Percentiles rank a stretch among this genome's conserved stretches.
phyloP scores from a whole-genome alignment of 768 basidiomycete genomes.

The Kwoniella dendrophila region DNA sequence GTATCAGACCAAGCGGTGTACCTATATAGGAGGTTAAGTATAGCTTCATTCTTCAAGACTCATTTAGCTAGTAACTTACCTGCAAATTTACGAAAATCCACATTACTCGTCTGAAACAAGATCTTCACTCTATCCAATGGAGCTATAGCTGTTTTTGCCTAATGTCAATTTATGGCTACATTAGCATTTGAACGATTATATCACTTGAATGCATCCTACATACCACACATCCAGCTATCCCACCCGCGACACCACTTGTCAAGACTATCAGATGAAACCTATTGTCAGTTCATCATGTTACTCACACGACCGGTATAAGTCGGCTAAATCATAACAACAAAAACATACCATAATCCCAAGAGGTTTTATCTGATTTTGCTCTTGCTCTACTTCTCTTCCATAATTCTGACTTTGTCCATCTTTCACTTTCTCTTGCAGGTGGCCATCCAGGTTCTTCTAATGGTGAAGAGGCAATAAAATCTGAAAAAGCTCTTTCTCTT shows the following conservation, averaged over 20 bases:
- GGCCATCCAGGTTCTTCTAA: slow-evolving; percentile 19
- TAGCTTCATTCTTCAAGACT: too few species aligned
- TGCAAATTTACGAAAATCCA: slow-evolving; percentile 89
- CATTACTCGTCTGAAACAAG: slow-evolving; percentile 94
- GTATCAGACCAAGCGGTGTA: slow-evolving; percentile 79
- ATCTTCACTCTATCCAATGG: slow-evolving; percentile 98
- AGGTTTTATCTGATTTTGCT: slow-evolving; percentile 49
- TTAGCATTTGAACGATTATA: slow-evolving; percentile 11
- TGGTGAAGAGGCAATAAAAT: slow-evolving; percentile 9
- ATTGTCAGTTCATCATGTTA: slow-evolving; percentile 10
- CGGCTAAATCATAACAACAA: not conserved
- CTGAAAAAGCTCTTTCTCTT: slow-evolving; percentile 4
- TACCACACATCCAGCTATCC: slow-evolving; percentile 90
- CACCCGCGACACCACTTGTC: slow-evolving; percentile 87
- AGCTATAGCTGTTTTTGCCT: slow-evolving; percentile 94
- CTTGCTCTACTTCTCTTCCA: slow-evolving; percentile 51
- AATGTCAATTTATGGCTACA: not conserved
- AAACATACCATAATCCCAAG: slow-evolving; percentile 55
- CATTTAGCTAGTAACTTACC: slow-evolving; percentile 61
- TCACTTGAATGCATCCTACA: slow-evolving; percentile 51
- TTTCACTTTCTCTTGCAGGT: slow-evolving; percentile 36
- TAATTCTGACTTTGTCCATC: slow-evolving; percentile 30
- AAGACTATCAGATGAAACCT: slow-evolving; percentile 60
- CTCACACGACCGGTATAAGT: slow-evolving; percentile 8
- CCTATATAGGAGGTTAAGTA: slow-evolving; percentile 60